Base-by-base conservation (phyloP, 1,284 basidiomycete genomes). In the Trichosporon asahii region DNA sequence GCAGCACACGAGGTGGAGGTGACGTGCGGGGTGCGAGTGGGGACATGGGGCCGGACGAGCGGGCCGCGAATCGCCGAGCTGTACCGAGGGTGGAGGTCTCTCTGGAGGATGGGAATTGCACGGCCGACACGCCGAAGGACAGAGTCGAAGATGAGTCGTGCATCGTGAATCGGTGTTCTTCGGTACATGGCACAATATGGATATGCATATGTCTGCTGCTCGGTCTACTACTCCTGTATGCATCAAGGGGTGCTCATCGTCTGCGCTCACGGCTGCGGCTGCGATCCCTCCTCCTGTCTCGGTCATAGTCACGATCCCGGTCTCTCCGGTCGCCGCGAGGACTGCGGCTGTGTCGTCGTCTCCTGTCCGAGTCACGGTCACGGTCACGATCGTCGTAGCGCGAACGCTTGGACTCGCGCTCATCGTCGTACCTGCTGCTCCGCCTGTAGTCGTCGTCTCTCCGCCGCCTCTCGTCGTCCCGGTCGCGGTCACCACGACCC, bases 401-500 rank as follows among this genome's bases (percentile, higher is more conserved):
- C 9, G 35, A 37, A 11, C 63, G 63, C 35, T 64, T 44, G 23
- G 23, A 40, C 35, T 64, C 63, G 12, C 63, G 35, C 7, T 15
- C 63, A 5, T 44, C 63, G 3, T 55, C 21, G 53, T 40, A 46
- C 18, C 31, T 31, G 25, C 64, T 44, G 64, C 37, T 29, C 9
- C 49, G 15, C 15, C 64, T 14, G 23, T 60, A 35, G 12, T 46
- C 64, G 23, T 61, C n/a, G 29, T 68, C 66, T 18, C 66, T 40
- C n/a, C 40, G 18, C 31, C 46, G 29, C 27, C 60, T 12, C 40
- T 53, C 44, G 57, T 64, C 57, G 27, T 69, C 68, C 8, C 68
- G 68, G 21, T 69, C 68, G 7, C 68, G 64, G 40, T 69, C 68
- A 4, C 67, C 21, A 5, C 25, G 57, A 18, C 67, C 68, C 18